phyloP scores from a whole-genome alignment of 2,329 filamentous ascomycete genomes.

The Neofusicoccum parvum region DNA sequence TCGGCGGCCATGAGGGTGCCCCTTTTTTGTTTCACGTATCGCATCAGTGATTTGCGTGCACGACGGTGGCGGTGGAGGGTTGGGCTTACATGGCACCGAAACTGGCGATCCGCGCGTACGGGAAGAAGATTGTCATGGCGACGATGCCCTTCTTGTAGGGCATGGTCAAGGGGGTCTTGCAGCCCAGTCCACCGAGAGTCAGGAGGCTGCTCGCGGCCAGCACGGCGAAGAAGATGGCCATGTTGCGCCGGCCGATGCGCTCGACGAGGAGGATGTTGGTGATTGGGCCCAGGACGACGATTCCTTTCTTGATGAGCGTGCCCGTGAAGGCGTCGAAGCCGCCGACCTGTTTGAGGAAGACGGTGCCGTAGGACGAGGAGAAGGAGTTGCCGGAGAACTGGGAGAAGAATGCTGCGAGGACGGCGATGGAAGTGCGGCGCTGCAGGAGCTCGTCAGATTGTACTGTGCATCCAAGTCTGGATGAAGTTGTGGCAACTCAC shows the following conservation, averaged over 20 bases:
- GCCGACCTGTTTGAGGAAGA: conserved; percentile 26
- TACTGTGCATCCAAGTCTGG: not conserved
- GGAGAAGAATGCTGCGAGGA: conserved; percentile 24
- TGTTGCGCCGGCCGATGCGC: not conserved
- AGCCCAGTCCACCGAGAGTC: not conserved
- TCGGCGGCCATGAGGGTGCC: conserved; percentile 1
- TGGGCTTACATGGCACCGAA: not conserved
- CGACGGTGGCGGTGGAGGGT: too few species aligned
- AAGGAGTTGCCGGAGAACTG: conserved; percentile 26
- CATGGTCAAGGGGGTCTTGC: not conserved
- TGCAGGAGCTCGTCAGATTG: not conserved
- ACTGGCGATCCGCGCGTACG: not conserved
- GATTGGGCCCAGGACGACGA: not conserved
- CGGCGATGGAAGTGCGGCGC: conserved; percentile 22
- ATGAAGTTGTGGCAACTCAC: not conserved
- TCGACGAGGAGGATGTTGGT: not conserved
- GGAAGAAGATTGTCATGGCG: not conserved
- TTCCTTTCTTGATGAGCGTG: conserved; percentile 9
- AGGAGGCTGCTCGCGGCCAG: not conserved
- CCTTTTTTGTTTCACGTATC: not conserved
- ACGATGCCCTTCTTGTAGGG: not conserved
- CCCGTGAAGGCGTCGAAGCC: conserved; percentile 24
- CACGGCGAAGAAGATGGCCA: not conserved
- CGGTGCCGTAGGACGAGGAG: conserved; percentile 25
- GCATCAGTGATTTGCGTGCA: not conserved